phyloP scores from a whole-genome alignment of 2,329 filamentous ascomycete genomes.

The Trichoderma breve region DNA sequence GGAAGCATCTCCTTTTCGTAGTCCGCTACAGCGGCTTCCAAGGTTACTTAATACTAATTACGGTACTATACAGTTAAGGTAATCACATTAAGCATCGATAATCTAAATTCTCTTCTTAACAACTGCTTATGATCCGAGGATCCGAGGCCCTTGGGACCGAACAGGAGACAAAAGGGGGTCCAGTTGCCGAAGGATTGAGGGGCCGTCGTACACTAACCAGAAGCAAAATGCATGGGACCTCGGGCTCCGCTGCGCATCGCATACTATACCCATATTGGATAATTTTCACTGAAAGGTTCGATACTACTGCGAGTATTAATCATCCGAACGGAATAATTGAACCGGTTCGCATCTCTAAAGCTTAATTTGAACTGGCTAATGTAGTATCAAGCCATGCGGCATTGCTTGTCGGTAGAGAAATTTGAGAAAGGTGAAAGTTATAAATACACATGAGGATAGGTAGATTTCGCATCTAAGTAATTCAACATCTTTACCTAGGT shows the following conservation, averaged over 20 bases:
- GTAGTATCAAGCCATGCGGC: not conserved
- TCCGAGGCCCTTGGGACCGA: not conserved
- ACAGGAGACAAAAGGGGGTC: not conserved
- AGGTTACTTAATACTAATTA: no score
- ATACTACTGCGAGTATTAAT: not conserved
- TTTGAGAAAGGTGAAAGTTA: not conserved
- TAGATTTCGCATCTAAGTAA: not conserved
- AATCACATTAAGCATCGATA: not conserved
- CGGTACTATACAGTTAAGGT: no score
- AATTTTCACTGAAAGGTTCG: not conserved
- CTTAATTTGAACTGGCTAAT: not conserved
- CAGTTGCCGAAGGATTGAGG: not conserved
- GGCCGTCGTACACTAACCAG: not conserved
- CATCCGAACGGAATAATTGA: not conserved
- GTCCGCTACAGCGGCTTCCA: no score
- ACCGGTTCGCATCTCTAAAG: not conserved
- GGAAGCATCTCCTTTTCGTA: no score
- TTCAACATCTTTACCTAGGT: not conserved
- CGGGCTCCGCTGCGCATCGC: not conserved
- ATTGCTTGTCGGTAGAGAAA: not conserved
- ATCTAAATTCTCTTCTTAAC: not conserved
- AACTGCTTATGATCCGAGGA: not conserved
- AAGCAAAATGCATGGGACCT: not conserved
- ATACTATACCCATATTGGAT: not conserved
- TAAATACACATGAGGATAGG: not conserved